Evolutionary conservation across 331 rosid genomes (phyloP), one percentile per base, ranked within the genome.

Genomic region (Pyrus hybrid): DNA sequence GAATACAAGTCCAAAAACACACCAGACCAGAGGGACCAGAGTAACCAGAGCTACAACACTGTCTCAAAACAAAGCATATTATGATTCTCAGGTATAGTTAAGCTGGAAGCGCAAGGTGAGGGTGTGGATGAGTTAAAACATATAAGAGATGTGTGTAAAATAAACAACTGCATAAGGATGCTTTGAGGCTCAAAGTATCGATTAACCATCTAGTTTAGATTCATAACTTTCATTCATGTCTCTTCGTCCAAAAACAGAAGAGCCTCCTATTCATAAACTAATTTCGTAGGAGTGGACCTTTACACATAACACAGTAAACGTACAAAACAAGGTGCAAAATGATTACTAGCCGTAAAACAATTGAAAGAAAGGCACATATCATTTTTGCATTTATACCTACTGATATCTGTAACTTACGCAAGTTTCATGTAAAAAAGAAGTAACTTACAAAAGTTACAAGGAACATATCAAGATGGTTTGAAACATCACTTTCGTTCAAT

Each of bases 401-500:
- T 35, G 43, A 35, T 41, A 41, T 49, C 28, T 9, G 47, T 33
- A 20, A 65, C 13, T 57, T 11, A 60, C 43, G 65, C 49, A 72
- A 70, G 79, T 73, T 80, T 65, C 83, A 7, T 1, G 22, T 53
- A 53, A 53, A 53, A 53, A 85, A 72, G 72, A 57, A 13, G 49
- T 22, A n/a, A 66, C 20, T 60, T 13, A 70, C 41, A 72, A 26
- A 73, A 71, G 80, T 74, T 79, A 67, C 81, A 84, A 69, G 78
- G 23, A 77, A 79, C 41, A 53, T 62, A 65, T 61, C 26, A 25
- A 30, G 8, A 67, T 60, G 54, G 28, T 25, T 64, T 37, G 21
- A 64, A 60, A 32, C 53, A 74, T 79, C 76, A 72, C 70, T 70
- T 77, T 79, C 85, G 66, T 75, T 73, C 78, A 43, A 81, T 70